Conservation (phyloP, 495 filamentous ascomycete genomes). For the Podospora fimiseda region DNA sequence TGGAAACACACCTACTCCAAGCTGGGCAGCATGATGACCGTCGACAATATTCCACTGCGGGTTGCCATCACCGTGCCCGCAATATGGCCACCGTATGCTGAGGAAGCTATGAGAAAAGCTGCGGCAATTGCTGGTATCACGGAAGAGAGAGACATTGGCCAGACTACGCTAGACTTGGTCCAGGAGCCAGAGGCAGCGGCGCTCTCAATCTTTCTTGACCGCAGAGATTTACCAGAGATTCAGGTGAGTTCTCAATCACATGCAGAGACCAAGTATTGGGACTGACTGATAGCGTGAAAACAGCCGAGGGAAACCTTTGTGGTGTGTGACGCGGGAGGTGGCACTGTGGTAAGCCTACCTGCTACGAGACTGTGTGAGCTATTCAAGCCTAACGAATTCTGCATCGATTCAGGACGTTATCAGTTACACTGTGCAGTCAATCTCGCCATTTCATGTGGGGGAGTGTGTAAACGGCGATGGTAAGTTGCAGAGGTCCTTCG, state of each 20-base stretch:
- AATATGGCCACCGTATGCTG: constrained; percentile 25
- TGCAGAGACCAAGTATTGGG: background rate
- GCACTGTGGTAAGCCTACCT: constrained; percentile 23
- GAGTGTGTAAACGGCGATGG: constrained; percentile 22
- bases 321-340: constrained; percentile 25
- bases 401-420: constrained; percentile 21
- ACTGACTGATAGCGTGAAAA: background rate
- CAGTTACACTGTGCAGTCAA: constrained; percentile 14
- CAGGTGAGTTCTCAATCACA: background rate
- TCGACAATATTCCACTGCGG: constrained; percentile 19
- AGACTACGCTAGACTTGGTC: constrained; percentile 17
- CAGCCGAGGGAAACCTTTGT: constrained; percentile 14
- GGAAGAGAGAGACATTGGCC: constrained; percentile 13
- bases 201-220: constrained; percentile 15
- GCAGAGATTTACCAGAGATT: constrained; percentile 2
- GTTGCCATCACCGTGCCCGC: constrained; percentile 27
- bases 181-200: constrained; percentile 26
- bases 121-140: constrained; percentile 17
- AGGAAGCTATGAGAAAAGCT: constrained; percentile 16
- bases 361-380: too few relatives aligned
- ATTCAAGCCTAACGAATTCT: too few relatives aligned
- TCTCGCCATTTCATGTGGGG: constrained; percentile 6
- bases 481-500: background rate
- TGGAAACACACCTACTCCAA: constrained; percentile 20
- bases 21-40: constrained; percentile 9